Conservation (phyloP, 2,329 filamentous ascomycete species). For the Botrytis fabae region DNA sequence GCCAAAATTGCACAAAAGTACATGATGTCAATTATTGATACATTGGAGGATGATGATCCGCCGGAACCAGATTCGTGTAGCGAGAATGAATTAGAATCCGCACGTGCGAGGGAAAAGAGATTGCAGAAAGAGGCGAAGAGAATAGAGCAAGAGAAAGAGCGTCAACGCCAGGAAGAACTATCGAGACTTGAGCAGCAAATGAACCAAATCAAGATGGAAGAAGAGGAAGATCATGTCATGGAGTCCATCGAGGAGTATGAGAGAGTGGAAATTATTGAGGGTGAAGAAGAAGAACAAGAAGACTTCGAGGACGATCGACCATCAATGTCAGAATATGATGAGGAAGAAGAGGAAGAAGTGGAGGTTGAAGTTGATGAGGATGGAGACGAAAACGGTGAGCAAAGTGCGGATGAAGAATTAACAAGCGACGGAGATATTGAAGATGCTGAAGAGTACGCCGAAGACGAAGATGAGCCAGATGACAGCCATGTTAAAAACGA, state of each 20-base stretch:
- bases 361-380: constrained; percentile 1
- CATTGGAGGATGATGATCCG: constrained; percentile 34
- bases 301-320: constrained; percentile 19
- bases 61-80: constrained; percentile 32
- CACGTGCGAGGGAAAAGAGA: constrained; percentile 5
- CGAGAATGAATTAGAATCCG: constrained; percentile 18
- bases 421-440: background rate
- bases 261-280: constrained; percentile 1
- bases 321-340: constrained; percentile 7
- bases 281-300: constrained; percentile 9
- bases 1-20: constrained; percentile 39
- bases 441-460: constrained; percentile 1
- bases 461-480: constrained; percentile 7
- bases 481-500: background rate
- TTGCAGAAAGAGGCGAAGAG: constrained; percentile 10
- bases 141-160: constrained; percentile 12
- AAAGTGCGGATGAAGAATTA: background rate
- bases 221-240: constrained; percentile 7
- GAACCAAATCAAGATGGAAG: constrained; percentile 8
- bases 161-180: background rate
- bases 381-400: background rate
- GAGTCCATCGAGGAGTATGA: constrained; percentile 18
- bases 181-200: constrained; percentile 15
- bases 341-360: constrained; percentile 6
- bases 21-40: constrained; percentile 37